Conservation (phyloP, 2,329 filamentous ascomycete species). For the Talaromyces amestolkiae region DNA sequence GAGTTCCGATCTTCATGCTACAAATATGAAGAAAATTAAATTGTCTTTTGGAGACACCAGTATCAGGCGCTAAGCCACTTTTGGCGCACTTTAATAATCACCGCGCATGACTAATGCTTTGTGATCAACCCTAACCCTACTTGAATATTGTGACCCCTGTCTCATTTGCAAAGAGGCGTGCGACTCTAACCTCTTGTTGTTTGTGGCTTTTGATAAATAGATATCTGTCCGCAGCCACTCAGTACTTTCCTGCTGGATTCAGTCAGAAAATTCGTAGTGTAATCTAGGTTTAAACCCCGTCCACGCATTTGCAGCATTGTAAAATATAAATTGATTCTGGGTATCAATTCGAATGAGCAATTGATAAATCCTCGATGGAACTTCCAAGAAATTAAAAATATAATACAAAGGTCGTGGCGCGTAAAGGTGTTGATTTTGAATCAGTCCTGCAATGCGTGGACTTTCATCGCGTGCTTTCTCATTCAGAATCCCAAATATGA, state of each 20-base stretch:
- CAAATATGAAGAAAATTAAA: background rate
- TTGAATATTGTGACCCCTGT: background rate
- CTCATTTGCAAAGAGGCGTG: too few species aligned
- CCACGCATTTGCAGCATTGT: background rate
- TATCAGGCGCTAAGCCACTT: background rate
- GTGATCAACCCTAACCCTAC: background rate
- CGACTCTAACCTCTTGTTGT: too few species aligned
- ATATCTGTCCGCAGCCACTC: too few species aligned
- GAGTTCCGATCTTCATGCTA: too few species aligned
- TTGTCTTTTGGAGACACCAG: background rate
- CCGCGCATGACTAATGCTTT: background rate
- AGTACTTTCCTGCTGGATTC: background rate
- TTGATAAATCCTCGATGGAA: background rate
- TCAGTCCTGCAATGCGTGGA: background rate
- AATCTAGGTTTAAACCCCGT: too few species aligned
- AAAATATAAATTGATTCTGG: background rate
- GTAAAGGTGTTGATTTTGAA: too few species aligned
- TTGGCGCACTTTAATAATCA: background rate
- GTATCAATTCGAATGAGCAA: background rate
- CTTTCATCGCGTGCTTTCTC: background rate
- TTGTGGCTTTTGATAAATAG: too few species aligned
- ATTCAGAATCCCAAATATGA: slow-evolving; percentile 5
- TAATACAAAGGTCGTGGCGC: background rate
- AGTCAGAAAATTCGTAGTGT: too few species aligned
- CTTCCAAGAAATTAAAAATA: background rate